A percentile compares a stretch with the other conserved stretches of the same genome.
Evolutionary conservation across 306 rosid species (phyloP).

Genomic region (Cucumis cinereus): DNA sequence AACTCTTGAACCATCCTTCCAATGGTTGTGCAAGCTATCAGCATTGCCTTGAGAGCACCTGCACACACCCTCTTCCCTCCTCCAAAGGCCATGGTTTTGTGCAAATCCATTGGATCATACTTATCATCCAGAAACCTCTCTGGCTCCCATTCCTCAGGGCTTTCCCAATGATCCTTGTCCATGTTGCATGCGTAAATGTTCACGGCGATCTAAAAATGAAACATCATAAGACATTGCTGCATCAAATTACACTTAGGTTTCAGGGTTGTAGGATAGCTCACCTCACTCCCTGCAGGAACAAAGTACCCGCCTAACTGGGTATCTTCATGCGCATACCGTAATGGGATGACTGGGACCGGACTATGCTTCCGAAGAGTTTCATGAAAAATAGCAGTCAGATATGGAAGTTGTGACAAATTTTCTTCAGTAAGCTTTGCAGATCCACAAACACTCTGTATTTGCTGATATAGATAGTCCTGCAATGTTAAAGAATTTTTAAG

Average conservation of each 20-base stretch:
- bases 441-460: constrained; percentile 43
- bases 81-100: constrained; percentile 93
- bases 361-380: constrained; percentile 71
- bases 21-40: constrained; percentile 42
- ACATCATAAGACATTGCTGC: not conserved
- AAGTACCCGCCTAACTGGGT: constrained; percentile 68
- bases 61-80: constrained; percentile 94
- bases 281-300: constrained; percentile 86
- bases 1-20: constrained; percentile 75
- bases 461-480: constrained; percentile 51
- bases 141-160: constrained; percentile 59
- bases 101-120: constrained; percentile 45
- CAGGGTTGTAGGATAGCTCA: not conserved
- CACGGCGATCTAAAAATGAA: constrained; percentile 48
- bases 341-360: constrained; percentile 63
- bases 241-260: not conserved
- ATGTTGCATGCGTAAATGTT: constrained; percentile 88
- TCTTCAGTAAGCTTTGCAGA: constrained; percentile 43
- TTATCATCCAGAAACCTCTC: constrained; percentile 74
- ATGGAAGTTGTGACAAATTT: constrained; percentile 45
- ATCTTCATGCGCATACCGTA: constrained; percentile 69
- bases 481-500: not conserved
- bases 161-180: constrained; percentile 66
- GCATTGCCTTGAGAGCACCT: constrained; percentile 69
- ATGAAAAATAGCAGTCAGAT: constrained; percentile 71